These are phyloP conservation scores for Scedosporium boydii DNA, from an alignment of 2,329 filamentous ascomycete species.

Conservation along the genomic window DNA sequence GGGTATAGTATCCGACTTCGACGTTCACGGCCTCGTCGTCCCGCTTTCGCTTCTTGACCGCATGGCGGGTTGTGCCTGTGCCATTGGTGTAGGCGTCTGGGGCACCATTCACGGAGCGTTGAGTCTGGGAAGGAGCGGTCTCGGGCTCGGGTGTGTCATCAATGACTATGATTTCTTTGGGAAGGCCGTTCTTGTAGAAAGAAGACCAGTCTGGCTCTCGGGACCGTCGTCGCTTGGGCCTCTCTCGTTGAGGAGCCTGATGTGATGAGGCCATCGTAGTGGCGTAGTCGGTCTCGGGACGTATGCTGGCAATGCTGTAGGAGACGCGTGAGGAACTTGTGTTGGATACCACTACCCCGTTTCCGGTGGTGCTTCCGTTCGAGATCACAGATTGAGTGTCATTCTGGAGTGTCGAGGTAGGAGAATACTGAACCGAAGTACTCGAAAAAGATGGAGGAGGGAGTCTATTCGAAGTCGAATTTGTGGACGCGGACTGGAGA, in stretches of 20 bases:
- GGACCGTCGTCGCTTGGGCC: slow-evolving; percentile 44
- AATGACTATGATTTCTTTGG: slow-evolving; percentile 80
- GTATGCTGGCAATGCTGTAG: slow-evolving; percentile 13
- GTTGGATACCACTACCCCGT: slow-evolving; percentile 4
- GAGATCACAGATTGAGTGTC: slow-evolving; percentile 5
- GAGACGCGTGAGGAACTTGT: slow-evolving; percentile 16
- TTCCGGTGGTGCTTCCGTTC: neutral
- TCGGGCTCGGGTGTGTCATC: slow-evolving; percentile 59
- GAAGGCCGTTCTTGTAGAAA: slow-evolving; percentile 76
- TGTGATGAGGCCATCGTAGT: neutral
- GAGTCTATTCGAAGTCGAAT: slow-evolving; percentile 23
- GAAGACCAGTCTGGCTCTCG: slow-evolving; percentile 66
- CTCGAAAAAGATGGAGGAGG: slow-evolving; percentile 19
- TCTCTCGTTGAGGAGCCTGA: slow-evolving; percentile 5
- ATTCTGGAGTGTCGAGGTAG: neutral
- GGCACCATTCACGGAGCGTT: neutral
- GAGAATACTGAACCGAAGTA: slow-evolving; percentile 6
- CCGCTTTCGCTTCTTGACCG: slow-evolving; percentile 67
- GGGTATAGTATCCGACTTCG: slow-evolving; percentile 67
- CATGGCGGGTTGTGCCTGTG: slow-evolving; percentile 31
- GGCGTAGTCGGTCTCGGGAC: neutral
- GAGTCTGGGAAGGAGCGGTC: slow-evolving; percentile 11
- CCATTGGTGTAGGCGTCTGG: slow-evolving; percentile 11
- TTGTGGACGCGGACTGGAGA: slow-evolving; percentile 24
- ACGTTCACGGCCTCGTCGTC: slow-evolving; percentile 40